These are phyloP conservation scores for Mortierella sp. DNA, from an alignment of 371 early-diverging fungal species.

Conservation along the genomic window DNA sequence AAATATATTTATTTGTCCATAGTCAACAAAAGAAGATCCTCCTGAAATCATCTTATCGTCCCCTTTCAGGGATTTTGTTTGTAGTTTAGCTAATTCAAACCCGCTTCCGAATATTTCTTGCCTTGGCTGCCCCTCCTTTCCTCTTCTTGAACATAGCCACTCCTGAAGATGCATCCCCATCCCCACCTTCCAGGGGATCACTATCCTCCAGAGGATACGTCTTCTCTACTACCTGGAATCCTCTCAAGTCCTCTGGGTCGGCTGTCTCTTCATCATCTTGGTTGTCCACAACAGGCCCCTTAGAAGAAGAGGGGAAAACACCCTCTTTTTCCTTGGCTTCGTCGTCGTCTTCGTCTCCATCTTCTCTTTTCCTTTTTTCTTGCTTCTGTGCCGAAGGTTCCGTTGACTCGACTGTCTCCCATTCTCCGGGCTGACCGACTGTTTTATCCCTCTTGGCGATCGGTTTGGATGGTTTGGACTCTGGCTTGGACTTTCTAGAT, in stretches of 20 bases:
- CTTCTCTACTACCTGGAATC: constrained; percentile 67
- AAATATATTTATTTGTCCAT: no score
- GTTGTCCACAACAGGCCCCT: constrained; percentile 43
- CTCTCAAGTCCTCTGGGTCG: constrained; percentile 60
- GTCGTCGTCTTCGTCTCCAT: constrained; percentile 16
- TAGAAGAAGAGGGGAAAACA: constrained; percentile 20
- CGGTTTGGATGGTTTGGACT: neutral
- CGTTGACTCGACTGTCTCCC: constrained; percentile 34
- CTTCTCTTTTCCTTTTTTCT: neutral
- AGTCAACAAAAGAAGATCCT: no score
- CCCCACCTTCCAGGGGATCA: constrained; percentile 21
- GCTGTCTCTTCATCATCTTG: constrained; percentile 57
- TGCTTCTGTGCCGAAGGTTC: neutral
- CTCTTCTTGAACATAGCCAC: constrained; percentile 65
- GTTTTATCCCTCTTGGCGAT: constrained; percentile 21
- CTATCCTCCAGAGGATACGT: constrained; percentile 53
- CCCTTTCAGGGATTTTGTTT: no score
- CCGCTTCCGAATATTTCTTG: constrained; percentile 39
- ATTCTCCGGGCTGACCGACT: constrained; percentile 44
- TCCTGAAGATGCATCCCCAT: constrained; percentile 14
- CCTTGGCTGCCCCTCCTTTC: constrained; percentile 53
- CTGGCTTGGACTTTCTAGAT: neutral
- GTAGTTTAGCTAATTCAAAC: no score
- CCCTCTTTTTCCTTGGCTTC: neutral
- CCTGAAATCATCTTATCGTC: no score